Percentiles rank a stretch among this genome's conserved stretches.
These are phyloP conservation scores for Adansonia digitata DNA, from an alignment of 345 rosid species.

Conservation along the genomic window DNA sequence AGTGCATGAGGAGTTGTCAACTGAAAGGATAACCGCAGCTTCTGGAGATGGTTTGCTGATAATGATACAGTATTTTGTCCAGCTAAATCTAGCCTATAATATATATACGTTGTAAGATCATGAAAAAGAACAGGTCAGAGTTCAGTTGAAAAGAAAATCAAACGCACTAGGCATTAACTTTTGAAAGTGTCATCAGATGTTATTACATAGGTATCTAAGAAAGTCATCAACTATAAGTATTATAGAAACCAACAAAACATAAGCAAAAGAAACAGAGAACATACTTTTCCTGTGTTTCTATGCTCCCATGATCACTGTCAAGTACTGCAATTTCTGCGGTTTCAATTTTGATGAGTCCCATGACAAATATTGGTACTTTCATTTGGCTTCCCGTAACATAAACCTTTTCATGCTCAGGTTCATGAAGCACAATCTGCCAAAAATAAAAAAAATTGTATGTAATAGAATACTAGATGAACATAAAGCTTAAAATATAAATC, in stretches of 20 bases:
- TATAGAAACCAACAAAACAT: not conserved
- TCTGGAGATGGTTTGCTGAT: conserved; percentile 95
- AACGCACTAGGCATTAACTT: not conserved
- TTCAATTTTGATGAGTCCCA: conserved; percentile 61
- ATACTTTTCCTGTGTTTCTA: conserved; percentile 74
- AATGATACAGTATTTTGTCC: conserved; percentile 54
- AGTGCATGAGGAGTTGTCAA: conserved; percentile 62
- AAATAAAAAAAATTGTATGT: conserved; percentile 11
- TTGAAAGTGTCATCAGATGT: not conserved
- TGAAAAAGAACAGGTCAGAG: not conserved
- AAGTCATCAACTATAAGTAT: not conserved
- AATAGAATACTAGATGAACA: conserved; percentile 14
- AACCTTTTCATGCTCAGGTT: conserved; percentile 47
- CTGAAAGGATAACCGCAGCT: conserved; percentile 68
- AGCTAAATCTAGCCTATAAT: conserved; percentile 64
- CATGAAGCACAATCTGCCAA: conserved; percentile 55
- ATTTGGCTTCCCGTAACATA: conserved; percentile 62
- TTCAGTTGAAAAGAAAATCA: not conserved
- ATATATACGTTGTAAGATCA: not conserved
- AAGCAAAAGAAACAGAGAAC: conserved; percentile 3
- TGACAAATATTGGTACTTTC: conserved; percentile 51
- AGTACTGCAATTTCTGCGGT: conserved; percentile 72
- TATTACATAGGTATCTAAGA: not conserved
- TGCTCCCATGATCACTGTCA: conserved; percentile 76
- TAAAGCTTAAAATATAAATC: not conserved